A percentile compares a stretch with the other conserved stretches of the same genome.
Conservation (phyloP, 306 rosid genomes). For the Medicago truncatula region DNA sequence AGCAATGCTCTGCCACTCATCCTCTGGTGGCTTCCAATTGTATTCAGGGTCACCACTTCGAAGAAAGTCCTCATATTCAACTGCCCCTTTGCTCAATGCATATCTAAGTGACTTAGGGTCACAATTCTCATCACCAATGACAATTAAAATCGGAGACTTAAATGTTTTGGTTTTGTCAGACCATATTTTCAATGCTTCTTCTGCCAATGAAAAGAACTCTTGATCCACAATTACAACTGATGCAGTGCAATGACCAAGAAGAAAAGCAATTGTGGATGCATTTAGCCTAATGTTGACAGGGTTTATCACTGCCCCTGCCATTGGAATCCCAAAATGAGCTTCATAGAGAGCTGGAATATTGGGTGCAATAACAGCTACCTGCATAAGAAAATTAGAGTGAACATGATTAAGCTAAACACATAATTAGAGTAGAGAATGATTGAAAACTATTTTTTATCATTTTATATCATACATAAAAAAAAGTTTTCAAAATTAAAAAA, state of each 20-base stretch:
- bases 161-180: constrained; percentile 54
- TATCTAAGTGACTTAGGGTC: constrained; percentile 50
- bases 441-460: too few relatives aligned
- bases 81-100: constrained; percentile 43
- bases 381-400: constrained; percentile 28
- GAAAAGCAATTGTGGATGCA: constrained; percentile 45
- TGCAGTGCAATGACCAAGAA: constrained; percentile 45
- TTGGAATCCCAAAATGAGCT: constrained; percentile 52
- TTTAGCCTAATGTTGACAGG: constrained; percentile 48
- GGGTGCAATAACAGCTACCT: constrained; percentile 94
- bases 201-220: constrained; percentile 47
- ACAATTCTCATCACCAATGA: constrained; percentile 78
- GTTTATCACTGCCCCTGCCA: constrained; percentile 51
- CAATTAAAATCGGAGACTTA: constrained; percentile 70
- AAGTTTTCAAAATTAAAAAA: too few relatives aligned
- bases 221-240: constrained; percentile 45
- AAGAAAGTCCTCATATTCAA: constrained; percentile 61
- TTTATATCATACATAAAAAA: too few relatives aligned
- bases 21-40: constrained; percentile 86
- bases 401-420: too few relatives aligned
- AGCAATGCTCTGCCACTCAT: constrained; percentile 98
- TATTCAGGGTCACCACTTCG: constrained; percentile 80
- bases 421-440: too few relatives aligned
- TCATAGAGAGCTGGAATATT: constrained; percentile 90
- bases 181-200: constrained; percentile 71